Evolutionary conservation across 495 filamentous ascomycete genomes (phyloP), one percentile per base, ranked within the genome.

Genomic region (Lasiosphaeriaceae sp.): DNA sequence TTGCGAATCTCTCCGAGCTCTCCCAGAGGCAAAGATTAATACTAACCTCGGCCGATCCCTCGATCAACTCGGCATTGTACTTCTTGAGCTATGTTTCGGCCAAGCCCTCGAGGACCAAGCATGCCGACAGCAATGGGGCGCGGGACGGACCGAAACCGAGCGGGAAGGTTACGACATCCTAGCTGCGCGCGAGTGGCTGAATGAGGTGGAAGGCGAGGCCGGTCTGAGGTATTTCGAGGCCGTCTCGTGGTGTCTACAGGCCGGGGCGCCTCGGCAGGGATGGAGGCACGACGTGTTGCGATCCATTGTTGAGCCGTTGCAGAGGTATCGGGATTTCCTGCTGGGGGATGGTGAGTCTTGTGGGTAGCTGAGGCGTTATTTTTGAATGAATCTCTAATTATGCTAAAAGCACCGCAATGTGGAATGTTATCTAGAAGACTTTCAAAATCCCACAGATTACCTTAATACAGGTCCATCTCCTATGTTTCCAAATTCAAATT

Each of bases 11-110:
- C 26, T 31, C 26, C 4, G 9, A 3, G 9, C 3, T 4, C 26
- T 9, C 26, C 26, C 26, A 31, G 26, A 31, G 9, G 9, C 26
- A 31, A 9, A 9, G 7, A 9, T 2, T 24, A 22, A 9, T 11
- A 39, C 31, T 12, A 23, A 31, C 26, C 26, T 31, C 26, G 26
- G 26, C 19, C n/a, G 29, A 1, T 49, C 43, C 14, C 47, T 56
- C 5, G 46, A 56, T 8, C 29, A 50, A 11, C 47, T 56, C 8
- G 54, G 54, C 23, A 73, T 76, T 22, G 31, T 69, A 9, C 64
- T 76, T 14, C 59, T 76, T 0, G 69, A 76, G 47, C 65, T 76
- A 8, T 75, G 69, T 44, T 76, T 75, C 49, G 68, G 69, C 14
- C 52, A 44, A 2, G 22, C 56, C 2, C 57, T 76, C 1, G 68